Conservation (phyloP, 164 flowering plant genomes). For the Tinospora cordifolia region DNA sequence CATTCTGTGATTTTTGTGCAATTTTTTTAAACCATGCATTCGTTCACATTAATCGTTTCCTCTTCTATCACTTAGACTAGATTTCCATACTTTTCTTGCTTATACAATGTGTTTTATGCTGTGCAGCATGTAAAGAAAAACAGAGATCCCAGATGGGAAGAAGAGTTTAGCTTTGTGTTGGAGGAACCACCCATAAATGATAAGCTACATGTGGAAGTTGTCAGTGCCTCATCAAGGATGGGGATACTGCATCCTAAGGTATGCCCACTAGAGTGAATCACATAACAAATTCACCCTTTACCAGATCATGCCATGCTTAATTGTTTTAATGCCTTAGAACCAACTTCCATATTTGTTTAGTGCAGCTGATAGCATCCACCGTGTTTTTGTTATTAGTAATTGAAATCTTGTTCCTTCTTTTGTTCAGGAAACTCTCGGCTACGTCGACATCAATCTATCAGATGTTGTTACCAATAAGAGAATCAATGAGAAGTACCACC, state of each 20-base stretch:
- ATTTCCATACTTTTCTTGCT: not conserved
- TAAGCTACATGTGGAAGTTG: slow-evolving; percentile 60
- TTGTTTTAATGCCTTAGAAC: not conserved
- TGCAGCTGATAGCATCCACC: not conserved
- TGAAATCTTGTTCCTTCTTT: not conserved
- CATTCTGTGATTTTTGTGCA: no score
- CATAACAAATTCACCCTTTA: not conserved
- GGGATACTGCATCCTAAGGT: slow-evolving; percentile 81
- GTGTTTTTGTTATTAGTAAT: not conserved
- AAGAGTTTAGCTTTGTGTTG: slow-evolving; percentile 58
- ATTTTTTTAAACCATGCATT: not conserved
- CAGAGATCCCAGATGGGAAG: slow-evolving; percentile 86
- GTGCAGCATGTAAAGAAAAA: slow-evolving; percentile 65
- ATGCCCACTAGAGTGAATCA: slow-evolving; percentile 9
- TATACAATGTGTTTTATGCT: not conserved
- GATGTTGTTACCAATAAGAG: slow-evolving; percentile 76
- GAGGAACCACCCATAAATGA: slow-evolving; percentile 72
- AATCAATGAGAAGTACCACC: slow-evolving; percentile 80
- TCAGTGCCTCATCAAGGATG: slow-evolving; percentile 56
- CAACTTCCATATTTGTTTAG: not conserved
- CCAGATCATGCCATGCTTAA: no score
- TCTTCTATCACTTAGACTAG: not conserved
- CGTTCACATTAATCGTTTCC: not conserved
- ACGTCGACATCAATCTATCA: slow-evolving; percentile 56
- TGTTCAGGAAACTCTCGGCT: slow-evolving; percentile 69